Evolutionary conservation across 2,329 filamentous ascomycete genomes (phyloP), one percentile per base, ranked within the genome.

Genomic region (Colletotrichum eleusines): DNA sequence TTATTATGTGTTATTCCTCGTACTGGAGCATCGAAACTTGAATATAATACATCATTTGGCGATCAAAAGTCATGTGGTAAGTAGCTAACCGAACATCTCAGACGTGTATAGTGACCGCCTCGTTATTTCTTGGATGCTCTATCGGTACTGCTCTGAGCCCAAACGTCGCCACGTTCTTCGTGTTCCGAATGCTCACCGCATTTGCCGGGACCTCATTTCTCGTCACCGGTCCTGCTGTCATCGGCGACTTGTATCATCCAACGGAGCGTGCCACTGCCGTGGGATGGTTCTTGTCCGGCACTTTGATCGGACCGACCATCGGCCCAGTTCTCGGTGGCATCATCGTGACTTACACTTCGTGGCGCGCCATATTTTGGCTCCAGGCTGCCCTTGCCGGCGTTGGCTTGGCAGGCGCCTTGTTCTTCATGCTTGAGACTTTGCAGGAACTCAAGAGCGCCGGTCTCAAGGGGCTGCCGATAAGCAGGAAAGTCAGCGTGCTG

Each of bases 321-420:
- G 90, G 90, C 1, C 85, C 86, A 1, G 90, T 92, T 74, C 82
- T 93, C n/a, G 87, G 91, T 71, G 91, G 91, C 38, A 88, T 92
- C 38, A 91, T 93, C 62, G 89, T 92, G 40, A 93, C 90, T 0
- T 92, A 88, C 79, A 81, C 84, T 8, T 86, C 84, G 26, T 93
- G 91, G 91, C 83, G 90, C 38, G 87, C 87, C 57, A 91, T 93
- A 71, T 93, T 92, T 80, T 93, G 90, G 88, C 82, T 93, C 0
- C 90, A 93, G 74, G 86, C 88, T 0, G 91, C 86, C 0, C 83
- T 93, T 1, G 87, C 87, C 0, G 90, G 85, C 2, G 78, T 85
- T 0, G 89, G 88, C 2, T 82, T 85, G 0, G 23, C 87, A 0
- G 82, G 89, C 3, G 85, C 90, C 42, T 81, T 88, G 63, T 85